Evolutionary conservation across 192 early-diverging fungal genomes (phyloP).

Genomic region (Geranomyces variabilis): DNA sequence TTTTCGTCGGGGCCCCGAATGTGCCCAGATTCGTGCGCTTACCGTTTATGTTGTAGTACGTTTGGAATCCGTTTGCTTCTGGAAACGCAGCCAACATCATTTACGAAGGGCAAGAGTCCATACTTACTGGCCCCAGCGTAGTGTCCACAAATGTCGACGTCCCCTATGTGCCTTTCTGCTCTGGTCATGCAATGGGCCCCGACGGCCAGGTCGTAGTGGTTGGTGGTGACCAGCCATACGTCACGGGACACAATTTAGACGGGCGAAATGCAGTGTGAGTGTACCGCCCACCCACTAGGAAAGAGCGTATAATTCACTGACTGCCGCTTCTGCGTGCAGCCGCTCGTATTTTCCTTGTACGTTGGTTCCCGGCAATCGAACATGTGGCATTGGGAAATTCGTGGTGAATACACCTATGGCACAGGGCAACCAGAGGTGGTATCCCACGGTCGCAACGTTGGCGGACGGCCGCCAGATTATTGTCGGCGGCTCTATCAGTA

Average conservation of each 20-base stretch:
- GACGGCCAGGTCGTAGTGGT: constrained; percentile 43
- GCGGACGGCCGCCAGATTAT: constrained; percentile 18
- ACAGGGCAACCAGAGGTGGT: constrained; percentile 35
- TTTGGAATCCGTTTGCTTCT: constrained; percentile 14
- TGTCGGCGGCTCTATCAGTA: constrained; percentile 19
- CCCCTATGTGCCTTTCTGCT: constrained; percentile 40
- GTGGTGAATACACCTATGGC: constrained; percentile 30
- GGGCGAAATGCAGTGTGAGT: constrained; percentile 7
- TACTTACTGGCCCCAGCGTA: neutral
- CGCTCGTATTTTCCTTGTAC: constrained; percentile 27
- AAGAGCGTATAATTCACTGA: no score
- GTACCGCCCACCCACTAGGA: no score
- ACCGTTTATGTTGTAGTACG: constrained; percentile 5
- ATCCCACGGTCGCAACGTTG: constrained; percentile 36
- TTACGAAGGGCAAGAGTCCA: neutral
- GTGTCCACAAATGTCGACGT: neutral
- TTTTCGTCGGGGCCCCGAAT: no score
- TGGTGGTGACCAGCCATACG: constrained; percentile 42
- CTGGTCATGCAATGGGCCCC: constrained; percentile 41
- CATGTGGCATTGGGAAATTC: constrained; percentile 29
- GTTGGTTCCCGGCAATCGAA: neutral
- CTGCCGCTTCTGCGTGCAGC: neutral
- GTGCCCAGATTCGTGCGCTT: neutral
- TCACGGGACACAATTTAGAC: constrained; percentile 1
- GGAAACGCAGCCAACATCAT: neutral